phyloP scores from a whole-genome alignment of 2,329 filamentous ascomycete genomes.

The Dendryphion nanum region DNA sequence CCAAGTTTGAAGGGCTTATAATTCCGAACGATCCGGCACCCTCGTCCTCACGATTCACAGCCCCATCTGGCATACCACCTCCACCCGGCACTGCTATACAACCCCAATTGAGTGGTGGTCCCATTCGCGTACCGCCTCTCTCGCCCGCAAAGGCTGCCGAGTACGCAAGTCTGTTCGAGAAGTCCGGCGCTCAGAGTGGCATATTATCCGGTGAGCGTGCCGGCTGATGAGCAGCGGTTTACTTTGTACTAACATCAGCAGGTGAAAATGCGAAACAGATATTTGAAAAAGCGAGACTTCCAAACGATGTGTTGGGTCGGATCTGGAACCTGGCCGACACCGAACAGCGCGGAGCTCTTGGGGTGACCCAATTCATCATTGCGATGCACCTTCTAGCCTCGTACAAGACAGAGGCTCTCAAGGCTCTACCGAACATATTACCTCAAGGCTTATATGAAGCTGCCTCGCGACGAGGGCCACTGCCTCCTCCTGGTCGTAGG shows the following conservation, averaged over 20 bases:
- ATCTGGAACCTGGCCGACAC: conserved; percentile 97
- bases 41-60: too few species aligned
- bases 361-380: conserved; percentile 90
- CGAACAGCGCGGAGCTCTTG: conserved; percentile 83
- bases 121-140: conserved; percentile 84
- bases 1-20: conserved; percentile 81
- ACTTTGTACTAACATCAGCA: conserved; percentile 21
- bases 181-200: conserved; percentile 75
- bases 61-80: conserved; percentile 43
- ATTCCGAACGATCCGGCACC: conserved; percentile 48
- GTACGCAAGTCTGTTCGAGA: conserved; percentile 87
- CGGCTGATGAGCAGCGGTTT: conserved; percentile 4
- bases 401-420: conserved; percentile 79
- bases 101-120: conserved; percentile 46
- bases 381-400: conserved; percentile 97
- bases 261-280: conserved; percentile 89
- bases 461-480: conserved; percentile 62
- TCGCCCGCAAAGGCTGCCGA: conserved; percentile 85
- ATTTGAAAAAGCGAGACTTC: conserved; percentile 87
- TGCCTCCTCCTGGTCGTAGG: conserved; percentile 43
- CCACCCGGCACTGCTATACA: conserved; percentile 32
- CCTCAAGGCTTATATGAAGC: conserved; percentile 89
- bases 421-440: conserved; percentile 74
- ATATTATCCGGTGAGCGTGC: conserved; percentile 62
- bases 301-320: conserved; percentile 85